Base-by-base conservation (phyloP, 2,329 filamentous ascomycete genomes). In the Uncinocarpus reesii region DNA sequence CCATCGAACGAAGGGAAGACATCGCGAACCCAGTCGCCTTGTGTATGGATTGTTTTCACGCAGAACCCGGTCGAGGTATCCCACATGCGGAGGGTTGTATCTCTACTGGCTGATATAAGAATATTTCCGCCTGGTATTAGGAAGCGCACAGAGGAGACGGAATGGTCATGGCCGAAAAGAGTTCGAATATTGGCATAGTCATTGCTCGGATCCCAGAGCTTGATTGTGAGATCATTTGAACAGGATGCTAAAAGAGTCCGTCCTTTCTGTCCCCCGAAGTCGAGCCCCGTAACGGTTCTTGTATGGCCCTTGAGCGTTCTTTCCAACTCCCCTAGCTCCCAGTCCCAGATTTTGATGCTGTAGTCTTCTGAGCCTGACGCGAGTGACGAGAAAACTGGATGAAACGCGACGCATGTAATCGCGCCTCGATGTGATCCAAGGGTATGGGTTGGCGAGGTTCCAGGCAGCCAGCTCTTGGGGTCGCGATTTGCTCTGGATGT, bases 301-400 rank as follows among this genome's bases (percentile, higher is more conserved):
- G 88, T 95, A 61, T 95, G 90, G 1, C 87, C 88, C 63, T 95
- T 95, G 49, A 95, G 77, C 0, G 89, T 95, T 53, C 83, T 74
- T 64, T 95, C 89, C 3, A 94, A 73, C 66, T 95, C 89, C 41
- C 90, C 90, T 20, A 93, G 70, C 60, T 95, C 89, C 84, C 88
- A 95, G 61, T 95, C 89, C 89, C 89, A 95, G 48, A 95, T 89
- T 61, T 95, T 95, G 65, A 96, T 94, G 6, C 85, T 94, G 47
- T 80, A 85, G 65, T 95, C 90, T 64, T 95, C 89, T 7, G 88
- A 93, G 13, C 86, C 89, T 0, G 87, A 92, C 7, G 89, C 90
- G 18, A 95, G 73, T 4, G 86, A 90, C 7, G 87, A 90, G 67
- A 94, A 95, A 26, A 92, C 76, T 0, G 89, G 89, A 63, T 95